Conservation (phyloP, 2,329 filamentous ascomycete genomes). For the Bipolaris oryzae region DNA sequence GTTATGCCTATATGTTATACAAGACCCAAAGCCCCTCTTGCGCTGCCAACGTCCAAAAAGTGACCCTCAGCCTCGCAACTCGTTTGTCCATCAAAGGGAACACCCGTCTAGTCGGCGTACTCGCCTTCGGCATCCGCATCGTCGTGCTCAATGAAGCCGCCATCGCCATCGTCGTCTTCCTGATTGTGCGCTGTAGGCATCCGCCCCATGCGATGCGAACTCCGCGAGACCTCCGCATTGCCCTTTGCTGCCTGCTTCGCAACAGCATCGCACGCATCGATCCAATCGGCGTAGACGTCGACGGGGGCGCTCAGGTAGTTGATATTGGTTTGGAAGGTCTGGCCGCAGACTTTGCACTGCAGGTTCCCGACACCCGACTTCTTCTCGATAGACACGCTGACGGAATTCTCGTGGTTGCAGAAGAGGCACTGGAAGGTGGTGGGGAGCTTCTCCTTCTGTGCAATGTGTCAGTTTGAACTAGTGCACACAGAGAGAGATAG, state of each 20-base stretch:
- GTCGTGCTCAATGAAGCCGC: conserved; percentile 49
- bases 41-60: neutral
- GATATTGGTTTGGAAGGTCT: conserved; percentile 89
- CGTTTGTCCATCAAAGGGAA: neutral
- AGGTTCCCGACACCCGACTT: conserved; percentile 85
- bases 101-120: conserved; percentile 30
- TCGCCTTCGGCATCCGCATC: conserved; percentile 49
- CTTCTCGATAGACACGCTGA: conserved; percentile 91
- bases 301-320: conserved; percentile 92
- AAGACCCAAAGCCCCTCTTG: conserved; percentile 10
- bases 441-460: conserved; percentile 67
- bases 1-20: conserved; percentile 20
- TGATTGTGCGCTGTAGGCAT: conserved; percentile 27
- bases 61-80: neutral
- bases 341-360: conserved; percentile 90
- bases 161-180: conserved; percentile 37
- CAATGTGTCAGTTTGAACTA: conserved; percentile 15
- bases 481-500: neutral
- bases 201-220: conserved; percentile 34
- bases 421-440: conserved; percentile 96
- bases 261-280: conserved; percentile 85
- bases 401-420: conserved; percentile 96
- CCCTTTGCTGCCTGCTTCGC: conserved; percentile 64
- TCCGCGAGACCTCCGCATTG: conserved; percentile 36
- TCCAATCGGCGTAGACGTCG: conserved; percentile 98